A percentile compares a stretch with the other conserved stretches of the same genome.
These are phyloP conservation scores for Rhododendron kiyosumense DNA, from an alignment of 148 eudicot genomes.

Conservation along the genomic window DNA sequence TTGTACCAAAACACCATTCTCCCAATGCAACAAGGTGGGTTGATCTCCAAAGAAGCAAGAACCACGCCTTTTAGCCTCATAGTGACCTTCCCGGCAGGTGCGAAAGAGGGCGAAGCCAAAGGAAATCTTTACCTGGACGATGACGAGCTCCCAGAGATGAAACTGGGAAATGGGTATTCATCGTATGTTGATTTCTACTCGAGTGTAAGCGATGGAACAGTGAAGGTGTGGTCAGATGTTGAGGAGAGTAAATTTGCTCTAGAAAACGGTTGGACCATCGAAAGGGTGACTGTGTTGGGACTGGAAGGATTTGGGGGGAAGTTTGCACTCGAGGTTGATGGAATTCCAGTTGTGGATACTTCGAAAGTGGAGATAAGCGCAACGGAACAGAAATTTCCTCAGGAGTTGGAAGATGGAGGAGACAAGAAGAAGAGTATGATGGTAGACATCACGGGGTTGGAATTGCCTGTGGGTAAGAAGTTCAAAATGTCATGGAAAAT, in stretches of 20 bases:
- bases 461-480: slow-evolving; percentile 73
- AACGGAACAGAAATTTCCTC: slow-evolving; percentile 30
- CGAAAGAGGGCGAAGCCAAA: slow-evolving; percentile 46
- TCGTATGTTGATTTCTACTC: slow-evolving; percentile 72
- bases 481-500: slow-evolving; percentile 81
- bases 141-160: slow-evolving; percentile 91
- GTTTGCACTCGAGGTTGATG: slow-evolving; percentile 47
- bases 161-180: slow-evolving; percentile 61
- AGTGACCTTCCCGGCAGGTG: slow-evolving; percentile 71
- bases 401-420: slow-evolving; percentile 25
- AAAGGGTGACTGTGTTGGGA: slow-evolving; percentile 67
- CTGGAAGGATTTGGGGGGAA: slow-evolving; percentile 36
- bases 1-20: slow-evolving; percentile 67
- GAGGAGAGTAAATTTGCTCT: slow-evolving; percentile 72
- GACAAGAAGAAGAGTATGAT: slow-evolving; percentile 49
- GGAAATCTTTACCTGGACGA: slow-evolving; percentile 84
- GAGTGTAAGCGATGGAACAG: slow-evolving; percentile 36
- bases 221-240: slow-evolving; percentile 85
- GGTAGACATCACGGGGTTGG: slow-evolving; percentile 72
- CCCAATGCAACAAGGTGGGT: slow-evolving; percentile 91
- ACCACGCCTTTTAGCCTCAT: slow-evolving; percentile 78
- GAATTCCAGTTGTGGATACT: slow-evolving; percentile 20
- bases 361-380: slow-evolving; percentile 31
- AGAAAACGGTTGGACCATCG: slow-evolving; percentile 71
- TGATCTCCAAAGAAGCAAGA: slow-evolving; percentile 80